phyloP scores from a whole-genome alignment of 1,284 basidiomycete genomes.

The Pseudozyma flocculosa region DNA sequence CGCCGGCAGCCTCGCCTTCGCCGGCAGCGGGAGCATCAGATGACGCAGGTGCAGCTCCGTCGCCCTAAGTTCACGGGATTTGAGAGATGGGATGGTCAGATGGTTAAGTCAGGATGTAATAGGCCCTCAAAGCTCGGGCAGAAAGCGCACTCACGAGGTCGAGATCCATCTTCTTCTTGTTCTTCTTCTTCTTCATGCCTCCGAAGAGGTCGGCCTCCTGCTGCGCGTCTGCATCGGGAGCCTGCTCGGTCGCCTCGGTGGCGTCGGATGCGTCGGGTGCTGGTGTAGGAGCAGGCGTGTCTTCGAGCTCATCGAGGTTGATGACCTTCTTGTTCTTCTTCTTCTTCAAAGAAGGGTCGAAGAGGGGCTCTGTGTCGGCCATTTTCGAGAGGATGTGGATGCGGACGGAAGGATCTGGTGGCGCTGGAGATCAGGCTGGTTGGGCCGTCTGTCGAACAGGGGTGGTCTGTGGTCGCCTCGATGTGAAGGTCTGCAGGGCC shows the following conservation, averaged over 20 bases:
- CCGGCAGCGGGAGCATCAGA: conserved; percentile 28
- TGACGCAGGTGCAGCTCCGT: conserved; percentile 38
- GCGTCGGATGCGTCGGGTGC: too few species aligned
- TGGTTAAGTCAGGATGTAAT: too few species aligned
- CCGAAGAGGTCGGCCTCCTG: conserved; percentile 81
- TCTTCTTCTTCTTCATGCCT: conserved; percentile 84
- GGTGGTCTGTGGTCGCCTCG: neutral
- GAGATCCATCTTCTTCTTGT: conserved; percentile 84
- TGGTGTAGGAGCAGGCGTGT: conserved; percentile 7
- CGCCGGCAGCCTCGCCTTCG: conserved; percentile 24
- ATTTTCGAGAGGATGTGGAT: neutral
- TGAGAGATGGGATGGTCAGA: neutral
- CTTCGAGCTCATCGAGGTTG: conserved; percentile 57
- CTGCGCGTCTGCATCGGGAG: conserved; percentile 58
- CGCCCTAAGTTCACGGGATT: too few species aligned
- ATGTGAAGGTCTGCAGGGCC: neutral
- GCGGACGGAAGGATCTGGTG: neutral
- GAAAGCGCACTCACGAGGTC: conserved; percentile 53
- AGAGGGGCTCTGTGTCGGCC: conserved; percentile 63
- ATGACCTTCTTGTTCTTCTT: conserved; percentile 83
- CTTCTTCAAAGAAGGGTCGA: conserved; percentile 74
- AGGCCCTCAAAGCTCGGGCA: too few species aligned
- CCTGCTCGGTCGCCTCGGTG: conserved; percentile 18
- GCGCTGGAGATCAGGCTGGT: neutral
- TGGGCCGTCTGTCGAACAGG: neutral